Conservation (phyloP, 257 asterid species). For the Solanum boliviense region DNA sequence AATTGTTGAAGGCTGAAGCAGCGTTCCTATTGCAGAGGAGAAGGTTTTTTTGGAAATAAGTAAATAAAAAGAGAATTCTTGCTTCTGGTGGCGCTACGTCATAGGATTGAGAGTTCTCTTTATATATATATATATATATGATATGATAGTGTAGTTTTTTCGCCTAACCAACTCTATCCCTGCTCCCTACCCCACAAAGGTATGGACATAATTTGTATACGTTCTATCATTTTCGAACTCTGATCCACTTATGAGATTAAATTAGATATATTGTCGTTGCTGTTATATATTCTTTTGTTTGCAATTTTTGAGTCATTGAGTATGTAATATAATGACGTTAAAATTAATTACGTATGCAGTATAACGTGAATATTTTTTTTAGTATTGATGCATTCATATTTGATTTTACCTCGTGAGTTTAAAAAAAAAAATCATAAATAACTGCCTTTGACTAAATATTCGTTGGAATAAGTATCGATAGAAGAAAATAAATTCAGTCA, state of each 20-base stretch:
- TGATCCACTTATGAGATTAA: neutral
- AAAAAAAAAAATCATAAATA: neutral
- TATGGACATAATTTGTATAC: neutral
- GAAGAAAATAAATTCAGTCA: neutral
- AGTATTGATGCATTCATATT: neutral
- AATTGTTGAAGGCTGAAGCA: no score
- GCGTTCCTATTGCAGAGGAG: no score
- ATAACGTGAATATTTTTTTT: neutral
- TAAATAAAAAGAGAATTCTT: no score
- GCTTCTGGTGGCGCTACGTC: no score
- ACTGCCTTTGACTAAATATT: neutral
- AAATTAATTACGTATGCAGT: neutral
- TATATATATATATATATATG: no score
- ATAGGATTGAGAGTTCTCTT: no score
- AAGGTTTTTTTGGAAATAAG: no score
- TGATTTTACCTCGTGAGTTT: neutral
- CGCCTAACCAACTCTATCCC: no score
- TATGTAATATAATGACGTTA: neutral
- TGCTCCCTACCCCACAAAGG: neutral
- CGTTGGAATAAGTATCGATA: neutral
- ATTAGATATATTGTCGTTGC: neutral
- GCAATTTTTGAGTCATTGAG: neutral
- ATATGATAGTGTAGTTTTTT: neutral
- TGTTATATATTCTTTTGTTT: neutral
- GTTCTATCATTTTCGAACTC: neutral